phyloP scores from a whole-genome alignment of 148 eudicot species.

The Vaccinium corymbosum region DNA sequence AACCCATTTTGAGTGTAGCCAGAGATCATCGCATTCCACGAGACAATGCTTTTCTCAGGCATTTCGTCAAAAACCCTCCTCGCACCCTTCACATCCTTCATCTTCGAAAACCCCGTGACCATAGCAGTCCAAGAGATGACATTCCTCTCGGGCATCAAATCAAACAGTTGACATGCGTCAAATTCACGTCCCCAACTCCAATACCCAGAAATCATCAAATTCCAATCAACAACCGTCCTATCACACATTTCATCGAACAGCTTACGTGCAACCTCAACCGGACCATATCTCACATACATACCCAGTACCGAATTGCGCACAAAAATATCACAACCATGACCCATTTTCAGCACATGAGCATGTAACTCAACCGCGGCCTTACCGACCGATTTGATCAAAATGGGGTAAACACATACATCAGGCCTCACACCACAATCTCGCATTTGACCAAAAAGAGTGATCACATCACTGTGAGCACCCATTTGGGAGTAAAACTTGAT shows the following conservation, averaged over 20 bases:
- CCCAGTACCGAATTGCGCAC: constrained; percentile 45
- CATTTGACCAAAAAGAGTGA: constrained; percentile 36
- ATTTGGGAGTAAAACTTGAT: constrained; percentile 35
- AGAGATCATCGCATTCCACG: constrained; percentile 71
- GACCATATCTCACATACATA: constrained; percentile 45
- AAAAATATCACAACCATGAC: constrained; percentile 31
- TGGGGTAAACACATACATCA: constrained; percentile 47
- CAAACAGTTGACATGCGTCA: constrained; percentile 52
- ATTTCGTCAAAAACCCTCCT: constrained; percentile 52
- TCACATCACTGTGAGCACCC: constrained; percentile 31
- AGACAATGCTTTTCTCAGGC: constrained; percentile 55
- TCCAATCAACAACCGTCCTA: constrained; percentile 53
- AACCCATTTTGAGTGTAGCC: constrained; percentile 59
- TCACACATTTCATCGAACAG: constrained; percentile 70
- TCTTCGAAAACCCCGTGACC: constrained; percentile 53
- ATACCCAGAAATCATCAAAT: constrained; percentile 63
- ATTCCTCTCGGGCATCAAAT: constrained; percentile 51
- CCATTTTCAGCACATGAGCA: constrained; percentile 42
- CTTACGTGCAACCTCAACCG: constrained; percentile 41
- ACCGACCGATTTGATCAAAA: constrained; percentile 54
- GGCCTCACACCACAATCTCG: constrained; percentile 23
- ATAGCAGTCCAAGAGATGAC: constrained; percentile 69
- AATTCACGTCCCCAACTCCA: constrained; percentile 49
- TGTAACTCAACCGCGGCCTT: constrained; percentile 38
- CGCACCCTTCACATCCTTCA: constrained; percentile 44